phyloP scores from a whole-genome alignment of 345 rosid species.

The Bretschneidera sinensis region DNA sequence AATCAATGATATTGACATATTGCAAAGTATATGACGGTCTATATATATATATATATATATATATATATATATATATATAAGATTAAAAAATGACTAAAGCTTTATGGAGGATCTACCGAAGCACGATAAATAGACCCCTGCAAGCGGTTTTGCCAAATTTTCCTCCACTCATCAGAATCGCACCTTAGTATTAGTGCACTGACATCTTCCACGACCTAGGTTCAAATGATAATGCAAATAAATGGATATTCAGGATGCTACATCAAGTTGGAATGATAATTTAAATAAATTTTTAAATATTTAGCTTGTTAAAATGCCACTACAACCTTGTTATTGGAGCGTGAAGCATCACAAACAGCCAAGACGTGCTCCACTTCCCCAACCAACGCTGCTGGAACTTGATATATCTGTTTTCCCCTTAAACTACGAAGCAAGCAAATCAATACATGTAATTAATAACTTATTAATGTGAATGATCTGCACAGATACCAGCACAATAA shows the following conservation, averaged over 20 bases:
- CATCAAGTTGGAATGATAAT: constrained; percentile 8
- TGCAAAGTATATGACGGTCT: no score
- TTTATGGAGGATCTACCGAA: constrained; percentile 55
- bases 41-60: no score
- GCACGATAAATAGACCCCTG: constrained; percentile 86
- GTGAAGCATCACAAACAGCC: constrained; percentile 66
- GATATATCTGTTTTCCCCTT: constrained; percentile 77
- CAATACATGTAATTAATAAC: background rate
- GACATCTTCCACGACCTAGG: constrained; percentile 80
- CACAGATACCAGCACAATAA: background rate
- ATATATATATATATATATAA: no score
- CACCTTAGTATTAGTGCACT: constrained; percentile 66
- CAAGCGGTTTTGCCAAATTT: constrained; percentile 80
- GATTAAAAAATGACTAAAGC: constrained; percentile 10
- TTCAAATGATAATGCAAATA: constrained; percentile 10
- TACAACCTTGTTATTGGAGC: constrained; percentile 53
- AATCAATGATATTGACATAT: no score
- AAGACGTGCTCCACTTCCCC: constrained; percentile 70
- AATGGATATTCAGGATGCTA: constrained; percentile 13
- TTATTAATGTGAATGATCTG: constrained; percentile 14
- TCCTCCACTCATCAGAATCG: constrained; percentile 65
- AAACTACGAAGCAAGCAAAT: constrained; percentile 43
- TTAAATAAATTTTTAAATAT: constrained; percentile 3
- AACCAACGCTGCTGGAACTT: constrained; percentile 60
- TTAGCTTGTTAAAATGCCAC: constrained; percentile 1